These are phyloP conservation scores for Kurtzmaniella natalensis DNA, from an alignment of 1,139 yeast species.

Conservation along the genomic window DNA sequence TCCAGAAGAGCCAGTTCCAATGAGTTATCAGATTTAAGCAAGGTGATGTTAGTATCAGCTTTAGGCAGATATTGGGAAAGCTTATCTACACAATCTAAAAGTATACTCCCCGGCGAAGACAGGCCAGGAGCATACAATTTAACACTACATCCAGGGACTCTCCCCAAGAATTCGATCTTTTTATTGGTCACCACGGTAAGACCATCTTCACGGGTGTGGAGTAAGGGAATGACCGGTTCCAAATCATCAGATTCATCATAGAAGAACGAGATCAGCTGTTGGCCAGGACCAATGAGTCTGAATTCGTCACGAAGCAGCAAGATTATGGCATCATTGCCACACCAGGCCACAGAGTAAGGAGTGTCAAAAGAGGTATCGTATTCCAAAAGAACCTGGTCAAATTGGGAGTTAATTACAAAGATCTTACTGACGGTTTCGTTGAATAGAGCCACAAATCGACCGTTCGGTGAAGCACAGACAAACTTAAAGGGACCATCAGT, in stretches of 20 bases:
- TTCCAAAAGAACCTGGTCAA: slow-evolving; percentile 50
- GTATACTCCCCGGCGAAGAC: slow-evolving; percentile 73
- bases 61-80: slow-evolving; percentile 68
- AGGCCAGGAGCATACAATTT: slow-evolving; percentile 80
- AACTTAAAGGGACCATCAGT: slow-evolving; percentile 58
- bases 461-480: slow-evolving; percentile 56
- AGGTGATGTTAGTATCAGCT: slow-evolving; percentile 67
- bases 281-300: slow-evolving; percentile 68
- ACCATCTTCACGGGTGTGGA: slow-evolving; percentile 65
- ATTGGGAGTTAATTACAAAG: slow-evolving; percentile 49
- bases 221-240: slow-evolving; percentile 25
- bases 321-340: slow-evolving; percentile 80
- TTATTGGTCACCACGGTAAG: slow-evolving; percentile 57
- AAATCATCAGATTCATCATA: slow-evolving; percentile 24
- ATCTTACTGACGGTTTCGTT: slow-evolving; percentile 41
- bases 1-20: slow-evolving; percentile 62
- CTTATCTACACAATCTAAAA: slow-evolving; percentile 78
- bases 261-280: slow-evolving; percentile 49
- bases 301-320: slow-evolving; percentile 59
- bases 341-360: slow-evolving; percentile 62
- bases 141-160: slow-evolving; percentile 56
- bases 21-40: slow-evolving; percentile 52
- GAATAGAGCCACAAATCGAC: slow-evolving; percentile 55
- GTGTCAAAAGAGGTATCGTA: slow-evolving; percentile 38
- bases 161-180: slow-evolving; percentile 58